These are phyloP conservation scores for Scorias spongiosa DNA, from an alignment of 2,329 filamentous ascomycete species.

Conservation along the genomic window DNA sequence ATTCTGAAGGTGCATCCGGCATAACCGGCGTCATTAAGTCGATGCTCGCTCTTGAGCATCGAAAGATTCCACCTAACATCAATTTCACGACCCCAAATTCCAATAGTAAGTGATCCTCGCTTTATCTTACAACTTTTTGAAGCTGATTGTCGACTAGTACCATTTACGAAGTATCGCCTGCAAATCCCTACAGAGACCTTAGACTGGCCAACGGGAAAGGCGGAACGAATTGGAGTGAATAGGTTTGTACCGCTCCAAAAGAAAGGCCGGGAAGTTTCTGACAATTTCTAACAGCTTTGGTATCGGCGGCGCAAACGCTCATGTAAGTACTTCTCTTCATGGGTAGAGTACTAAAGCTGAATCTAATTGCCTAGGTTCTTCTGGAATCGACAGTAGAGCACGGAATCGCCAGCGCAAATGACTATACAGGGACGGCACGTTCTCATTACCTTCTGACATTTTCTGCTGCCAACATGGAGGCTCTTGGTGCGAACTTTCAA, in stretches of 20 bases:
- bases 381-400: no score
- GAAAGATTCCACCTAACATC: constrained; percentile 11
- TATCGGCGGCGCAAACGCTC: constrained; percentile 15
- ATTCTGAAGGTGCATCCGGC: constrained; percentile 4
- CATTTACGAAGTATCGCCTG: constrained; percentile 7
- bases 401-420: no score
- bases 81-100: constrained; percentile 11
- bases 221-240: constrained; percentile 4
- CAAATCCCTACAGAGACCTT: constrained; percentile 7
- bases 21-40: constrained; percentile 1
- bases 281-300: constrained; percentile 11
- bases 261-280: background rate
- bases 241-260: no score
- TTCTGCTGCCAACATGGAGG: no score
- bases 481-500: no score
- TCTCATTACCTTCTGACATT: no score
- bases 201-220: constrained; percentile 16
- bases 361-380: no score
- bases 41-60: constrained; percentile 11
- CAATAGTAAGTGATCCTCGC: background rate
- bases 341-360: no score
- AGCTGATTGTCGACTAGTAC: constrained; percentile 9
- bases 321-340: constrained; percentile 3
- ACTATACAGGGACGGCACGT: no score
- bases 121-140: no score